These are phyloP conservation scores for Globisporangium alternatum DNA, from an alignment of 352 stramenopile species.

Conservation along the genomic window DNA sequence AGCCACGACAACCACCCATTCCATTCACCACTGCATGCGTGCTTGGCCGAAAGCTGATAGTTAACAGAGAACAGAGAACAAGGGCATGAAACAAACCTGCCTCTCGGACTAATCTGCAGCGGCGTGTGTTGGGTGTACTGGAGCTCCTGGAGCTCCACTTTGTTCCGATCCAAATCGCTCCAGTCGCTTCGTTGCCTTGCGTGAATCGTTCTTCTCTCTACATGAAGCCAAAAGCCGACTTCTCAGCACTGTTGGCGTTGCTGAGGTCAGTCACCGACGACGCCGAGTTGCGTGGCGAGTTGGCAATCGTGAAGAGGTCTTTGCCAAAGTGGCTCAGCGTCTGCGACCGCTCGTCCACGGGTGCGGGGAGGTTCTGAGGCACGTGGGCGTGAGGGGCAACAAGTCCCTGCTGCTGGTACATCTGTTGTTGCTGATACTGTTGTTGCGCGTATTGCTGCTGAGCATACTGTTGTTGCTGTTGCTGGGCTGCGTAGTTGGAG, in stretches of 20 bases:
- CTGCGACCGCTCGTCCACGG: constrained; percentile 59
- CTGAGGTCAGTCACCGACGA: constrained; percentile 11
- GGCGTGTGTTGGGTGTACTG: not conserved
- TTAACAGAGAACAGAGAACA: constrained; percentile 1
- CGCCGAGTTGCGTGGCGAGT: constrained; percentile 57
- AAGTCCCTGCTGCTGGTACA: constrained; percentile 19
- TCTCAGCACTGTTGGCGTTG: constrained; percentile 23
- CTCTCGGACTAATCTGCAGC: not conserved
- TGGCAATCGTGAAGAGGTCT: constrained; percentile 83
- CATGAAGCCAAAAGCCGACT: constrained; percentile 89
- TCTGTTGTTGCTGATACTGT: constrained; percentile 17
- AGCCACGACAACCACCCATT: not conserved
- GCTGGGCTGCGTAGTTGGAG: constrained; percentile 22
- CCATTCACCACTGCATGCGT: not conserved
- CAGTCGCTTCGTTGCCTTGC: not conserved
- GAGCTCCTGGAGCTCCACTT: not conserved
- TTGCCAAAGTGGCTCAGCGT: constrained; percentile 79
- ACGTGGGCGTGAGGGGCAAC: not conserved
- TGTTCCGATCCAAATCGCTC: constrained; percentile 5
- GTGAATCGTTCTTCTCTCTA: constrained; percentile 33
- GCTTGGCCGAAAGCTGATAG: not conserved
- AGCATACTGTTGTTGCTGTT: constrained; percentile 23
- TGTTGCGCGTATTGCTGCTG: constrained; percentile 19
- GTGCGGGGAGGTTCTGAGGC: constrained; percentile 25
- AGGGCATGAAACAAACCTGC: not conserved